phyloP scores from a whole-genome alignment of 192 early-diverging fungal genomes.

The Chytriomyces sp. region DNA sequence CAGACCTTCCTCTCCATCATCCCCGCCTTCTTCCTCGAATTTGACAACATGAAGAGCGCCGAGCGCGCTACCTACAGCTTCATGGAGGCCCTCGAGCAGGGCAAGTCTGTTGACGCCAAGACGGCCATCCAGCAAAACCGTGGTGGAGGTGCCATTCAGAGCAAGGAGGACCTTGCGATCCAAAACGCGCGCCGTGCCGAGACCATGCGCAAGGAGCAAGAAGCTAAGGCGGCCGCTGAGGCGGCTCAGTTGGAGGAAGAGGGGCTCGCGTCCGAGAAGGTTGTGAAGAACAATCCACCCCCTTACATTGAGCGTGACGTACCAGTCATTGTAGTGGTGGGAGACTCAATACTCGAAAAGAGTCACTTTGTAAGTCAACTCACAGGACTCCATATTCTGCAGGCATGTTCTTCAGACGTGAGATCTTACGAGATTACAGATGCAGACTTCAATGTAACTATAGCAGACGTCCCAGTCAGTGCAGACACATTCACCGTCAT shows the following conservation, averaged over 20 bases:
- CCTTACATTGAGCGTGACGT: no score
- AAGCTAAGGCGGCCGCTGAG: slow-evolving; percentile 71
- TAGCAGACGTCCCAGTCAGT: no score
- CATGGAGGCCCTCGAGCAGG: slow-evolving; percentile 34
- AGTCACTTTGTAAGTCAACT: no score
- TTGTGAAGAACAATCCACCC: slow-evolving; percentile 27
- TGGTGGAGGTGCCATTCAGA: slow-evolving; percentile 71
- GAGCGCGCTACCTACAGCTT: slow-evolving; percentile 35
- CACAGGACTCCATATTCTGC: no score
- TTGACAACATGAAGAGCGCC: slow-evolving; percentile 37
- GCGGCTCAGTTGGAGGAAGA: slow-evolving; percentile 68
- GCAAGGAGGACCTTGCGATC: slow-evolving; percentile 78
- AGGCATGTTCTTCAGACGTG: no score
- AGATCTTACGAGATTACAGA: no score
- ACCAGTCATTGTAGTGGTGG: no score
- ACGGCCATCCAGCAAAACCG: slow-evolving; percentile 42
- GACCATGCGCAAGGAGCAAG: slow-evolving; percentile 62
- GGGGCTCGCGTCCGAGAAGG: not conserved
- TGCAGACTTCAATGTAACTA: no score
- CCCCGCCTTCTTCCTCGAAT: slow-evolving; percentile 32
- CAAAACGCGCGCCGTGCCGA: slow-evolving; percentile 68
- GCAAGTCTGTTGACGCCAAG: slow-evolving; percentile 31
- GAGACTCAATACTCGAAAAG: no score
- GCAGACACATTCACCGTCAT: no score
- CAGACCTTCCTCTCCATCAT: slow-evolving; percentile 46